Evolutionary conservation across 345 rosid species (phyloP).

Genomic region (Hypericum perforatum): DNA sequence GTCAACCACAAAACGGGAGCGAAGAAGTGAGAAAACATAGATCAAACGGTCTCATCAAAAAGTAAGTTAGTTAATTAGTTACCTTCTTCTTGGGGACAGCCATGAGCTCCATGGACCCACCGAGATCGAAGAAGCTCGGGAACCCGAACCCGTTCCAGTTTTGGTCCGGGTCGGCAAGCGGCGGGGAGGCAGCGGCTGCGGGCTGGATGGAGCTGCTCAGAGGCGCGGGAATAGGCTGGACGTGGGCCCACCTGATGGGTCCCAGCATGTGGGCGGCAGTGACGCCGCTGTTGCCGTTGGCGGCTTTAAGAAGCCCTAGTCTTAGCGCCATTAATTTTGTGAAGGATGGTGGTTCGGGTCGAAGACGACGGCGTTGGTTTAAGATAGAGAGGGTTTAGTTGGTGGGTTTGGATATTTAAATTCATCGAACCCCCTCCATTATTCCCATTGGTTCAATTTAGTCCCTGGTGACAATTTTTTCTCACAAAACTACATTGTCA

Average conservation of each 20-base stretch:
- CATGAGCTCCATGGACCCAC: conserved; percentile 80
- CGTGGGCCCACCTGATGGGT: conserved; percentile 29
- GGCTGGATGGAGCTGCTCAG: conserved; percentile 22
- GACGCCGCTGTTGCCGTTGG: conserved; percentile 16
- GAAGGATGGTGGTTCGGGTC: no score
- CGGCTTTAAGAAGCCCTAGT: conserved; percentile 33
- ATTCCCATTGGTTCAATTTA: no score
- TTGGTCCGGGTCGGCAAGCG: conserved; percentile 23
- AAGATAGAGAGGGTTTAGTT: no score
- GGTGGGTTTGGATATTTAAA: no score
- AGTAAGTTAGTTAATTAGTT: neutral
- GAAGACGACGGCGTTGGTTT: no score
- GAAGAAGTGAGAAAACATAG: no score
- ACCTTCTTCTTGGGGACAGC: conserved; percentile 90
- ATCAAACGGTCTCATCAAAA: no score
- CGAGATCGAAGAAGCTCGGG: conserved; percentile 30
- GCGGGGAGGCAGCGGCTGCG: conserved; percentile 18
- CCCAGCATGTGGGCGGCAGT: conserved; percentile 8
- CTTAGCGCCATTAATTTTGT: conserved; percentile 59
- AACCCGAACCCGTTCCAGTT: conserved; percentile 19
- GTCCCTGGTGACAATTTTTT: no score
- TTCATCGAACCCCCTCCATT: no score
- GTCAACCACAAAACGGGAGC: no score
- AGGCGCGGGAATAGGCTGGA: conserved; percentile 36
- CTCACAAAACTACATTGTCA: no score